phyloP scores from a whole-genome alignment of 2,329 filamentous ascomycete genomes.

The Stagonosporopsis cucurbitacearum region DNA sequence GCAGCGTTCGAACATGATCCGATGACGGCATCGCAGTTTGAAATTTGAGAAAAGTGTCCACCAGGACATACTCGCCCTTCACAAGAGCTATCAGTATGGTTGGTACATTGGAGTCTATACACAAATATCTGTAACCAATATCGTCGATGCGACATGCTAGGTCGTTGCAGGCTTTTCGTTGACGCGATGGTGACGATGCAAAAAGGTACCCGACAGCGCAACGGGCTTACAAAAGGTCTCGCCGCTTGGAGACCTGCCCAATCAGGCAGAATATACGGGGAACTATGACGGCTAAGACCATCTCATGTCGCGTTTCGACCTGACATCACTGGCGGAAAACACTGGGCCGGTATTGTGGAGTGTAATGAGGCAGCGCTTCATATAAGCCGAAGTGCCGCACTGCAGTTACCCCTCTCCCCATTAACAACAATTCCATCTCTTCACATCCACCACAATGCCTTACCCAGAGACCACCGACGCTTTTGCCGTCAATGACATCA shows the following conservation, averaged over 20 bases:
- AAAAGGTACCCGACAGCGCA: constrained; percentile 14
- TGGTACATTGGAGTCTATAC: background rate
- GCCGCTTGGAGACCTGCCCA: constrained; percentile 20
- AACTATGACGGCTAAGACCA: constrained; percentile 21
- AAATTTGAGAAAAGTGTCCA: constrained; percentile 2
- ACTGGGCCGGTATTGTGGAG: constrained; percentile 35
- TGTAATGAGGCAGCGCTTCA: constrained; percentile 27
- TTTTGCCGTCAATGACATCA: constrained; percentile 59
- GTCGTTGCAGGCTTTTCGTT: constrained; percentile 19
- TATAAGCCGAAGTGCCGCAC: constrained; percentile 38
- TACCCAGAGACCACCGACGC: constrained; percentile 60
- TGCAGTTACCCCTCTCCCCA: constrained; percentile 23
- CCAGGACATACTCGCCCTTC: background rate
- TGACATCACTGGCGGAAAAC: constrained; percentile 46
- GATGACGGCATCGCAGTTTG: constrained; percentile 12
- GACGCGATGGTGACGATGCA: constrained; percentile 36
- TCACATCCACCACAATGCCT: constrained; percentile 49
- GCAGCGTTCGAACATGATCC: constrained; percentile 5
- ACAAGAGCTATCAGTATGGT: background rate
- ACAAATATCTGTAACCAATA: background rate
- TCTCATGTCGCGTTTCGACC: constrained; percentile 23
- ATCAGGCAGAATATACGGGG: constrained; percentile 29
- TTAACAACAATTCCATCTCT: constrained; percentile 2
- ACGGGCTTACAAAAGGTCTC: constrained; percentile 16
- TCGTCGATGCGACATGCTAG: constrained; percentile 4